phyloP scores from a whole-genome alignment of 306 rosid species.

The Cucurbita ficifolia region DNA sequence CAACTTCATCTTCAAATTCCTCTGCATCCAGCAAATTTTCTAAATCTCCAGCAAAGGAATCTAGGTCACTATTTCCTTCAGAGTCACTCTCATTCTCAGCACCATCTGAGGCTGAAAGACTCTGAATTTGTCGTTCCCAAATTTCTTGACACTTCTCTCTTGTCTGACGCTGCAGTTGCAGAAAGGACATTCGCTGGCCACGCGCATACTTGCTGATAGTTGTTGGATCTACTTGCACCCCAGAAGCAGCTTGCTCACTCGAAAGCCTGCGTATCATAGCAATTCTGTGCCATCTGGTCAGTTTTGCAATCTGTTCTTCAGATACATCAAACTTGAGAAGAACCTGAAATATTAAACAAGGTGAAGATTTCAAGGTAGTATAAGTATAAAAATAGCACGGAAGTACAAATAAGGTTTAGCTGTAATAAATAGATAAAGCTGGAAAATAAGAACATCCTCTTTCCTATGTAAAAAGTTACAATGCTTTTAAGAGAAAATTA shows the following conservation, averaged over 20 bases:
- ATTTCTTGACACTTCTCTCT: slow-evolving; percentile 96
- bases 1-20: slow-evolving; percentile 81
- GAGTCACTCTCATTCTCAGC: slow-evolving; percentile 90
- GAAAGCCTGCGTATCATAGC: slow-evolving; percentile 99
- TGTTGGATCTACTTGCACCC: slow-evolving; percentile 87
- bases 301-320: slow-evolving; percentile 74
- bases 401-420: neutral
- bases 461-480: neutral
- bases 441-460: neutral
- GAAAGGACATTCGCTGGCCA: slow-evolving; percentile 97
- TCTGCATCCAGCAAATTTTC: slow-evolving; percentile 97
- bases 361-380: slow-evolving; percentile 2
- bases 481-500: neutral
- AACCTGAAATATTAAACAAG: slow-evolving; percentile 39
- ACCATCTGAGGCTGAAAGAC: slow-evolving; percentile 57
- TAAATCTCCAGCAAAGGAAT: slow-evolving; percentile 96
- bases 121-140: slow-evolving; percentile 89
- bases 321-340: slow-evolving; percentile 86
- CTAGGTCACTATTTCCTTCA: slow-evolving; percentile 87
- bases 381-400: neutral
- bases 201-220: slow-evolving; percentile 96
- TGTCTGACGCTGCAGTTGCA: slow-evolving; percentile 96
- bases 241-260: slow-evolving; percentile 95
- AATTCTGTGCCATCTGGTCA: slow-evolving; percentile 98
- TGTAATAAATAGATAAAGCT: neutral